Conservation (phyloP, 1,284 basidiomycete species). For the Tranzscheliella williamsii region DNA sequence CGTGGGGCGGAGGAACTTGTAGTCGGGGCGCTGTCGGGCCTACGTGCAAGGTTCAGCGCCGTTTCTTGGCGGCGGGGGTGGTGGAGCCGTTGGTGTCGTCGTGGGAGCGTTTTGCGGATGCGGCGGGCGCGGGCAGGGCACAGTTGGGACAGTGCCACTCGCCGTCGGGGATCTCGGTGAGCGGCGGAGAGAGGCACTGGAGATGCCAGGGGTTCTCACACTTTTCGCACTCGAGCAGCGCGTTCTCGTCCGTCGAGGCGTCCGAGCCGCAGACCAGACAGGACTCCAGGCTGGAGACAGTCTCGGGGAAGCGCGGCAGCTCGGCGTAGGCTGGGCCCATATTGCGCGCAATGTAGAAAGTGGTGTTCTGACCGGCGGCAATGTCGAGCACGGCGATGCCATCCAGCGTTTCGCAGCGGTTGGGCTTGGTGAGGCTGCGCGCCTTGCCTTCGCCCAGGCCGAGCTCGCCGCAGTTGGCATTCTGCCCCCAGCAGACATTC, state of each 20-base stretch:
- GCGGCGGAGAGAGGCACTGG: conserved; percentile 76
- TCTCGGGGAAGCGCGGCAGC: conserved; percentile 51
- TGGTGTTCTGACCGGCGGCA: conserved; percentile 81
- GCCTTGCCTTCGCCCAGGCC: conserved; percentile 77
- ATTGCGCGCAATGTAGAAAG: conserved; percentile 73
- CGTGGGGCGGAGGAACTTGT: no score
- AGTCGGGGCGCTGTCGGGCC: no score
- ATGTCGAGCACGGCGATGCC: conserved; percentile 79
- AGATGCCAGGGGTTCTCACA: conserved; percentile 89
- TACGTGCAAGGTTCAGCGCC: no score
- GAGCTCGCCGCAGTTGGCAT: conserved; percentile 73
- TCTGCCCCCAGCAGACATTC: conserved; percentile 85
- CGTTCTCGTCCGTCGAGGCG: conserved; percentile 69
- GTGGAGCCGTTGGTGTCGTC: neutral
- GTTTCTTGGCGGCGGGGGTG: neutral
- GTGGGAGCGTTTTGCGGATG: neutral
- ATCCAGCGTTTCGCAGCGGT: conserved; percentile 70
- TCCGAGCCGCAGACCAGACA: conserved; percentile 77
- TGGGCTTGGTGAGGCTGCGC: conserved; percentile 85
- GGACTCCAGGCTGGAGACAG: conserved; percentile 70
- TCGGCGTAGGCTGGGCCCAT: conserved; percentile 61
- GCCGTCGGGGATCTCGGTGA: conserved; percentile 77
- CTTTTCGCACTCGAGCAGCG: conserved; percentile 64
- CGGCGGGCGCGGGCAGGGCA: neutral
- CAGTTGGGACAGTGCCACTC: conserved; percentile 54